Evolutionary conservation across 129 eudicot species (phyloP), one percentile per base, ranked within the genome.

Genomic region (Sambucus nigra): DNA sequence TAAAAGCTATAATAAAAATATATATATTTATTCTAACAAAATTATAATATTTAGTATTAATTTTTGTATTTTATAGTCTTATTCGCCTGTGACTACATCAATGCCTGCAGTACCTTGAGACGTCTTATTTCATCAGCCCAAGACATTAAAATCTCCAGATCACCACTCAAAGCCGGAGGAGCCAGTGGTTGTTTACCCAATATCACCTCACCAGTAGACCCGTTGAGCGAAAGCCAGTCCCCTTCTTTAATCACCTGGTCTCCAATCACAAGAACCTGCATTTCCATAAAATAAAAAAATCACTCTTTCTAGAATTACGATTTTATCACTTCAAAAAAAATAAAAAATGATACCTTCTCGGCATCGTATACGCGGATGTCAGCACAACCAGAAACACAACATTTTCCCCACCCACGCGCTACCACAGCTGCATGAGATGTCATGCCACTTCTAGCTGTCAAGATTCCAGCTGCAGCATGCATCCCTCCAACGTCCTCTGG

Each of bases 361-460:
- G 69, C 63, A 21, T 92, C 99, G 45, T 92, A 80, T 25, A 92
- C 99, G 24, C 91, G 96, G 17, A 92, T 82, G 27, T 86, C 96
- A 53, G 91, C 48, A 73, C 99, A 92, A 25, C 99, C 99, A 41
- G 99, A 77, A 51, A 92, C 87, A 60, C 99, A 92, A 67, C 99
- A 92, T 64, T 92, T 92, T 2, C 99, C 99, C 99, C 99, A 92
- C 4, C 99, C 99, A 50, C 99, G 99, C 35, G 99, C 99, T 35
- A 92, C 96, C 12, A 92, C 99, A n/a, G 99, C 99, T 45, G 99
- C 99, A 58, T 92, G 99, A 25, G 99, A 92, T 18, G 99, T 92
- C 94, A 92, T 92, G 46, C 99, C 99, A 16, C 99, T 96, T 71
- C 99, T 67, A 28, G 99, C 96, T 0, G 99, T 92, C 73, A 92